These are phyloP conservation scores for Aureobasidium sp. DNA, from an alignment of 2,329 filamentous ascomycete genomes.

Conservation along the genomic window DNA sequence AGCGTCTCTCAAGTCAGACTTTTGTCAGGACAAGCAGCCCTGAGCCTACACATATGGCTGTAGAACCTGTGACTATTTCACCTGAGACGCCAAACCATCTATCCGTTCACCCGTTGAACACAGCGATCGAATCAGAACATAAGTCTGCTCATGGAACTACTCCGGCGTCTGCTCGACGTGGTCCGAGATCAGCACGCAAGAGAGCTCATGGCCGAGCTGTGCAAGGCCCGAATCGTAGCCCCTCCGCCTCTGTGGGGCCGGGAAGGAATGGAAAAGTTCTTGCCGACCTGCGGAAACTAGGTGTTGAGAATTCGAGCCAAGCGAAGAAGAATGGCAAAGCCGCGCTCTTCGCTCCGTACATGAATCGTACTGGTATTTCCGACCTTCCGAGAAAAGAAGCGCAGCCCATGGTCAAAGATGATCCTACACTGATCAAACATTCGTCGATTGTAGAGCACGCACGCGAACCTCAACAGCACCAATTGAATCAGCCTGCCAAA, in stretches of 20 bases:
- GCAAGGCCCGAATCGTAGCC: not conserved
- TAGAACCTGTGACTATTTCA: not conserved
- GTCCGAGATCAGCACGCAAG: conserved; percentile 1
- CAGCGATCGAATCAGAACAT: not conserved
- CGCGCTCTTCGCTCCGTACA: conserved; percentile 13
- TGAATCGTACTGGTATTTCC: conserved; percentile 16
- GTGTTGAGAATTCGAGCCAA: not conserved
- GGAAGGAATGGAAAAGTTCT: conserved; percentile 8
- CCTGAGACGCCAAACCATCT: not conserved
- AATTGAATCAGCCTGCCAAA: not conserved
- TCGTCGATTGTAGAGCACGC: not conserved
- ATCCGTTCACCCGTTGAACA: not conserved
- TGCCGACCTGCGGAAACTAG: not conserved
- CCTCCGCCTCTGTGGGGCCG: not conserved
- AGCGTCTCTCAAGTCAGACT: conserved; percentile 29
- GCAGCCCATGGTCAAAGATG: not conserved
- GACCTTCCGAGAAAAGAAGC: conserved; percentile 1
- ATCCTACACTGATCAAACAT: not conserved
- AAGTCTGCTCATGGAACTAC: not conserved
- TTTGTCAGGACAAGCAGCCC: conserved; percentile 21
- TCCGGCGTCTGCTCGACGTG: not conserved
- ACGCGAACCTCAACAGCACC: not conserved
- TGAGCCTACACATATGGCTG: not conserved
- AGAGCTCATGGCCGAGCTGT: not conserved
- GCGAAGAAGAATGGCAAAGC: not conserved